phyloP scores from a whole-genome alignment of 495 filamentous ascomycete genomes.

The Hypomontagnella submonticulosa region DNA sequence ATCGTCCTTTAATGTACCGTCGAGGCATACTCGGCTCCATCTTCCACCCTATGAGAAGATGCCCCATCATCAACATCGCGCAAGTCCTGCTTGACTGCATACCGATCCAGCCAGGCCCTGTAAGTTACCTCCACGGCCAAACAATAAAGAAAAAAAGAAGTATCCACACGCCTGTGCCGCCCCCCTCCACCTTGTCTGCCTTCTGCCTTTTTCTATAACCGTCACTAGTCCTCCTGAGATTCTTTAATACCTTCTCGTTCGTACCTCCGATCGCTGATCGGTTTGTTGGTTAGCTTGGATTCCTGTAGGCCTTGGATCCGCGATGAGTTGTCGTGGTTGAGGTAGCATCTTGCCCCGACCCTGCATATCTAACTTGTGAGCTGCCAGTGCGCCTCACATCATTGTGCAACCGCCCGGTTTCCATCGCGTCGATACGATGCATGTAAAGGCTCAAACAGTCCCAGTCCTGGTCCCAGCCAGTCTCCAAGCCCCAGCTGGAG shows the following conservation, averaged over 20 bases:
- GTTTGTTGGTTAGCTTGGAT: constrained; percentile 29
- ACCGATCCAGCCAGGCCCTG: constrained; percentile 34
- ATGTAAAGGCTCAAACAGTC: constrained; percentile 3
- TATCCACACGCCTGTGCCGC: constrained; percentile 35
- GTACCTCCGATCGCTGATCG: constrained; percentile 37
- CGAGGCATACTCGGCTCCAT: constrained; percentile 42
- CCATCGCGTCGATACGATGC: constrained; percentile 4
- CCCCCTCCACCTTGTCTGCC: constrained; percentile 26
- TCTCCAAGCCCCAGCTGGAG: no score
- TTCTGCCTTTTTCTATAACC: constrained; percentile 19
- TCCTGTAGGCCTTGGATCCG: constrained; percentile 29
- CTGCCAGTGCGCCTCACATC: constrained; percentile 36
- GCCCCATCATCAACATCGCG: constrained; percentile 46
- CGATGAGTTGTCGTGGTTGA: constrained; percentile 44
- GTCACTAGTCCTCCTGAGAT: constrained; percentile 15
- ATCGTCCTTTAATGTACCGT: constrained; percentile 41
- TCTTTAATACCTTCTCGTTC: constrained; percentile 23
- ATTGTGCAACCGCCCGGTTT: constrained; percentile 35
- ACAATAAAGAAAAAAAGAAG: constrained; percentile 26
- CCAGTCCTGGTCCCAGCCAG: no score
- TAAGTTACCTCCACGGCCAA: constrained; percentile 32
- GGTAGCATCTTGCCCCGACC: constrained; percentile 40
- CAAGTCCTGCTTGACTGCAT: constrained; percentile 46
- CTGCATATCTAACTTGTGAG: constrained; percentile 36
- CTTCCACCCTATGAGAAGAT: constrained; percentile 45